Evolutionary conservation across 768 basidiomycete species (phyloP).

Genomic region (Sarcodon sp.): DNA sequence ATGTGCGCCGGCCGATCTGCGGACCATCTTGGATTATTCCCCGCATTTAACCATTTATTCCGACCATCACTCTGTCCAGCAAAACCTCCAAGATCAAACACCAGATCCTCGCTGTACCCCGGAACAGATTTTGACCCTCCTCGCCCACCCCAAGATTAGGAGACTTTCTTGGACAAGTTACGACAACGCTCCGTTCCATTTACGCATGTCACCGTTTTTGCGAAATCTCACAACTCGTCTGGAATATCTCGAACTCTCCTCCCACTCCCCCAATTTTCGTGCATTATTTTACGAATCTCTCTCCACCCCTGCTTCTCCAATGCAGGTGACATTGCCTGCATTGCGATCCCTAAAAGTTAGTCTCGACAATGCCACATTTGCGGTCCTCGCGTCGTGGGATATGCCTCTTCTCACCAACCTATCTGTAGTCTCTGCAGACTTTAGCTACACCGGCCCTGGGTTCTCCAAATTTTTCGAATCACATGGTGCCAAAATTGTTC

Average conservation of each 20-base stretch:
- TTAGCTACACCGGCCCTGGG: constrained; percentile 52
- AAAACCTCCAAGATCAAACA: constrained; percentile 32
- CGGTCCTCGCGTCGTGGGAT: constrained; percentile 50
- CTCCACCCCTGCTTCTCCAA: constrained; percentile 3
- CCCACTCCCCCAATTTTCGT: constrained; percentile 34
- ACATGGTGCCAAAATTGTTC: constrained; percentile 47
- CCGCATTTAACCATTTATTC: constrained; percentile 47
- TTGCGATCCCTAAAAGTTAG: constrained; percentile 59
- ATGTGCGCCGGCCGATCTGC: constrained; percentile 51
- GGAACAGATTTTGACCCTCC: constrained; percentile 43
- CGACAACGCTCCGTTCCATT: constrained; percentile 44
- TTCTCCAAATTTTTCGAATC: constrained; percentile 54
- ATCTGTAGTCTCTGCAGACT: constrained; percentile 59
- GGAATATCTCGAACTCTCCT: constrained; percentile 58
- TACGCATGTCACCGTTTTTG: constrained; percentile 40
- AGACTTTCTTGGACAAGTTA: constrained; percentile 65
- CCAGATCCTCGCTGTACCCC: constrained; percentile 34
- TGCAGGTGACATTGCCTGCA: constrained; percentile 38
- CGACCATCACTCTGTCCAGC: constrained; percentile 52
- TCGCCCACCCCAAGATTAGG: constrained; percentile 44
- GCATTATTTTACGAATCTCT: constrained; percentile 14
- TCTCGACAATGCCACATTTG: constrained; percentile 60
- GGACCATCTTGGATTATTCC: constrained; percentile 56
- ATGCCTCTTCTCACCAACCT: constrained; percentile 53
- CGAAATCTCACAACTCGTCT: constrained; percentile 37